These are phyloP conservation scores for Chrysoporthe deuterocubensis DNA, from an alignment of 2,329 filamentous ascomycete species.

Conservation along the genomic window DNA sequence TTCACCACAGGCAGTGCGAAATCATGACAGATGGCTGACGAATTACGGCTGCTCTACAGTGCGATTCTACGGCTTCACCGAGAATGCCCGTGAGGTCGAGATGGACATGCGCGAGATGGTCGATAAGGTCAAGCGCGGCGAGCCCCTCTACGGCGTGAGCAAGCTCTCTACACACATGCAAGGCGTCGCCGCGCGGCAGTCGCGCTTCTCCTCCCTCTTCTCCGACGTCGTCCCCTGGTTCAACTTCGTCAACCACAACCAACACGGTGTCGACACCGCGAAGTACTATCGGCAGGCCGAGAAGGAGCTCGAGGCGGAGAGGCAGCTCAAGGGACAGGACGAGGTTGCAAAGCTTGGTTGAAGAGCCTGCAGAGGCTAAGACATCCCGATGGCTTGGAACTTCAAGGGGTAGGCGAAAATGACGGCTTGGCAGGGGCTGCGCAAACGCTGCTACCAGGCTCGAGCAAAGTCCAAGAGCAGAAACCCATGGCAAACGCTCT, in stretches of 20 bases:
- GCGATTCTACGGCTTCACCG: conserved; percentile 92
- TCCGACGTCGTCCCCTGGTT: conserved; percentile 90
- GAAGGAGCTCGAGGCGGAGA: conserved; percentile 84
- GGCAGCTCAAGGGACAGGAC: conserved; percentile 18
- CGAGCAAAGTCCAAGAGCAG: background rate
- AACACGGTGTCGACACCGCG: conserved; percentile 96
- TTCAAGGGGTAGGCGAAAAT: background rate
- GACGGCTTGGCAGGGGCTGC: background rate
- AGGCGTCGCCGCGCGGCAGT: conserved; percentile 90
- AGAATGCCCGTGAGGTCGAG: conserved; percentile 89
- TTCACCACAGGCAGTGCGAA: background rate
- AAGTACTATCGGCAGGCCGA: conserved; percentile 98
- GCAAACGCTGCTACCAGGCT: background rate
- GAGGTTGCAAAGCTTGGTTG: conserved; percentile 25
- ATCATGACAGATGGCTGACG: conserved; percentile 11
- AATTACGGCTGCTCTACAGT: conserved; percentile 54
- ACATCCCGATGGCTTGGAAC: background rate
- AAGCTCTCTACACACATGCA: conserved; percentile 85
- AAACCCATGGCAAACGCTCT: background rate
- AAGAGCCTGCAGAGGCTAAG: background rate
- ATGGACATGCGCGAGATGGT: conserved; percentile 99
- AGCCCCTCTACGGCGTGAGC: conserved; percentile 85
- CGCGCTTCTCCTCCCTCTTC: conserved; percentile 85
- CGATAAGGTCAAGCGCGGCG: conserved; percentile 87
- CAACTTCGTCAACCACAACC: conserved; percentile 95